Evolutionary conservation across 179 eudicot species (phyloP).

Genomic region (Drosera spatulata): DNA sequence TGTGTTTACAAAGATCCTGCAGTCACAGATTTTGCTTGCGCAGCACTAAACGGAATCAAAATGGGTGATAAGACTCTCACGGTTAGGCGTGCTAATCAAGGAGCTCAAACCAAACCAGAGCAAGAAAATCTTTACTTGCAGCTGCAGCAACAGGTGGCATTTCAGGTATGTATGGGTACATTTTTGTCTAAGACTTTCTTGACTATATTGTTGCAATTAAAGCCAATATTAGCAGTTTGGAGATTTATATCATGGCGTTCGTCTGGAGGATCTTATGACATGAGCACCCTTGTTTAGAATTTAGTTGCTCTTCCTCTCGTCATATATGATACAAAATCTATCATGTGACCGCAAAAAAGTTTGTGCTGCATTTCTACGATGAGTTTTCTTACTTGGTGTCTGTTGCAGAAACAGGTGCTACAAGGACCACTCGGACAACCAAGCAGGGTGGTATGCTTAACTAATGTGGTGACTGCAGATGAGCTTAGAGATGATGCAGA

Average conservation of each 20-base stretch:
- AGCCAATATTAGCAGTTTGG: not conserved
- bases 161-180: constrained; percentile 49
- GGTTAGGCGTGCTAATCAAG: constrained; percentile 60
- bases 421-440: constrained; percentile 4
- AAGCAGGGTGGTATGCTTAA: constrained; percentile 13
- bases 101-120: constrained; percentile 94
- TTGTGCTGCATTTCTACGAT: no score
- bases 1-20: constrained; percentile 39
- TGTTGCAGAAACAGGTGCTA: constrained; percentile 9
- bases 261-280: no score
- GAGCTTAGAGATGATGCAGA: constrained; percentile 14
- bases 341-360: no score
- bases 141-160: constrained; percentile 91
- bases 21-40: constrained; percentile 48
- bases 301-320: no score
- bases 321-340: no score
- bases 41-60: constrained; percentile 43
- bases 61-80: constrained; percentile 55
- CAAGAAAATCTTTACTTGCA: constrained; percentile 88
- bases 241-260: no score
- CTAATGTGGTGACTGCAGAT: constrained; percentile 9
- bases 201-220: not conserved
- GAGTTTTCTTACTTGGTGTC: no score
- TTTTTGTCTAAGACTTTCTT: not conserved
- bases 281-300: no score